A percentile compares a stretch with the other conserved stretches of the same genome.
Evolutionary conservation across 805 yeast species (phyloP).

Genomic region (Dipodascus albidus): DNA sequence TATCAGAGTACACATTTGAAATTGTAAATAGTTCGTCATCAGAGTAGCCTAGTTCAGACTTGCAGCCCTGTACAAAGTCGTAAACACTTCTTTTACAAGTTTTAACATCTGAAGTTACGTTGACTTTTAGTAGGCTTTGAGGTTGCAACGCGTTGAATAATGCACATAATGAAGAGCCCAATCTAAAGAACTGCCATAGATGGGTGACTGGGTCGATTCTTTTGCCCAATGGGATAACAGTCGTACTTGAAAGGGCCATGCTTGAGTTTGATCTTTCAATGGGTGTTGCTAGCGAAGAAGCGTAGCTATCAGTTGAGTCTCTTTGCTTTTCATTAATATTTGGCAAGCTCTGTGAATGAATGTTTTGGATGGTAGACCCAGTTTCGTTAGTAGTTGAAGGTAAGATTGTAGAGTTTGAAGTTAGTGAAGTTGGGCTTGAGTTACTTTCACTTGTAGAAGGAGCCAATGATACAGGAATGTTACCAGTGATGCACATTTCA

Average conservation of each 20-base stretch:
- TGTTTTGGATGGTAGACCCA: conserved; percentile 25
- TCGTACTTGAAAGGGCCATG: conserved; percentile 37
- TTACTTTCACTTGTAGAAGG: conserved; percentile 2
- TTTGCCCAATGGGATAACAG: conserved; percentile 60
- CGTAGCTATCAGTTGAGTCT: conserved; percentile 53
- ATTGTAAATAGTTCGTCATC: conserved; percentile 83
- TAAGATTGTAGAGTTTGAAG: conserved; percentile 10
- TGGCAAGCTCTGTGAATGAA: conserved; percentile 41
- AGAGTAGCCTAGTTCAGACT: conserved; percentile 56
- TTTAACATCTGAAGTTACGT: conserved; percentile 69
- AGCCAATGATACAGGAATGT: conserved; percentile 1
- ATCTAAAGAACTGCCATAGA: conserved; percentile 76
- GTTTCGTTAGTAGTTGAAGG: conserved; percentile 13
- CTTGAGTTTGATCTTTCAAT: conserved; percentile 17
- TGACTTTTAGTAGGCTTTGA: conserved; percentile 30
- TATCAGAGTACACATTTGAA: conserved; percentile 77
- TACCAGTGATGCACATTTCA: conserved; percentile 8
- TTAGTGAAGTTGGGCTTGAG: conserved; percentile 6
- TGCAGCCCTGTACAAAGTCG: conserved; percentile 80
- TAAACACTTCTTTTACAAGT: conserved; percentile 83
- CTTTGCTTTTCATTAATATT: conserved; percentile 44
- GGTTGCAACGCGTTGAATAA: conserved; percentile 64
- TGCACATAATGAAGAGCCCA: conserved; percentile 85
- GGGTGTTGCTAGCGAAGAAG: conserved; percentile 48
- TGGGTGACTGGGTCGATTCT: conserved; percentile 86